These are phyloP conservation scores for Stenogyne calaminthoides DNA, from an alignment of 305 asterid genomes.

Conservation along the genomic window DNA sequence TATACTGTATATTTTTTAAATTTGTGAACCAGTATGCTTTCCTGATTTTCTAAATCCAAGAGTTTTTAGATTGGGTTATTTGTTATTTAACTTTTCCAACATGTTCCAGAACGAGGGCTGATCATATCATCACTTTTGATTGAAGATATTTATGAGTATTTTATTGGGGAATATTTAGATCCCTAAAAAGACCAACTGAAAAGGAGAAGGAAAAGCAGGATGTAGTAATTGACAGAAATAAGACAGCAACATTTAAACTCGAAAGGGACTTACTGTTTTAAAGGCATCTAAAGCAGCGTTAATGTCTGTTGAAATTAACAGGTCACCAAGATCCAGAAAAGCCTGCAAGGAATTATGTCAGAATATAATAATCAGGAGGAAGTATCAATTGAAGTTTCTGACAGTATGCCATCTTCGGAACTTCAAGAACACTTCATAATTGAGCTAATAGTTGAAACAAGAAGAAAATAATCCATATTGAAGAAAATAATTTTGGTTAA, in stretches of 20 bases:
- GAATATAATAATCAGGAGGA: slow-evolving; percentile 26
- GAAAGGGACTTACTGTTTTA: slow-evolving; percentile 71
- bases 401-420: not conserved
- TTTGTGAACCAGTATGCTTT: not conserved
- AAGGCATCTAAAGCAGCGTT: slow-evolving; percentile 90
- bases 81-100: not conserved
- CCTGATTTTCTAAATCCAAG: slow-evolving; percentile 1
- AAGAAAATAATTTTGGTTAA: too few relatives aligned
- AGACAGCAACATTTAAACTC: slow-evolving; percentile 25
- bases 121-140: not conserved
- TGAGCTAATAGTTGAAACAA: too few relatives aligned
- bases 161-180: not conserved
- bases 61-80: not conserved
- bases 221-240: slow-evolving; percentile 19
- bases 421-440: not conserved
- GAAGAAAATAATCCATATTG: too few relatives aligned
- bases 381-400: slow-evolving; percentile 14
- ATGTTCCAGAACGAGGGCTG: not conserved
- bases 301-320: slow-evolving; percentile 77
- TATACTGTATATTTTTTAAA: not conserved
- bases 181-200: not conserved
- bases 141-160: not conserved
- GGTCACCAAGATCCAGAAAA: slow-evolving; percentile 95
- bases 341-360: slow-evolving; percentile 55
- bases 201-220: slow-evolving; percentile 6